phyloP scores from a whole-genome alignment of 2,329 filamentous ascomycete genomes.

The Arthrobotrys conoides region DNA sequence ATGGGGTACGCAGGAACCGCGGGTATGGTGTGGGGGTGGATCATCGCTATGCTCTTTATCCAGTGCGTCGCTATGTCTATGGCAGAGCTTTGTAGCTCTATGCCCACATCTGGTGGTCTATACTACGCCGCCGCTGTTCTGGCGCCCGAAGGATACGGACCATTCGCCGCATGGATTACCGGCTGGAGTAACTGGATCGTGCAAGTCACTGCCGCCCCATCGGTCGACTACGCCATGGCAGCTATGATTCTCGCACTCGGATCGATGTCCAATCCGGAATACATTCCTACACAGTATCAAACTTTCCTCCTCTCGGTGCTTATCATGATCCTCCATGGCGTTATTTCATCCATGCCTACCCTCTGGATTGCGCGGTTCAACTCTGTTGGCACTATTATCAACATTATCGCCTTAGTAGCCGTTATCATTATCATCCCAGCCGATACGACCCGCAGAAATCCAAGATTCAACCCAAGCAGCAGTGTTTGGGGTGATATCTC shows the following conservation, averaged over 20 bases:
- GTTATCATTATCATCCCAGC: conserved; percentile 79
- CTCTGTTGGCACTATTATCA: conserved; percentile 78
- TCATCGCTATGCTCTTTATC: conserved; percentile 80
- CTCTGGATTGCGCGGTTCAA: conserved; percentile 80
- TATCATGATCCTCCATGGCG: conserved; percentile 77
- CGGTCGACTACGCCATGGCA: conserved; percentile 76
- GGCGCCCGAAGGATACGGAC: conserved; percentile 75
- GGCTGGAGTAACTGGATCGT: conserved; percentile 80
- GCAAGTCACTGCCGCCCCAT: conserved; percentile 77
- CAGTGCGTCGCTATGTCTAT: conserved; percentile 78
- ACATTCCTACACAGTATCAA: conserved; percentile 76
- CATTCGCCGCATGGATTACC: conserved; percentile 78
- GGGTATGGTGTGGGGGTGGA: conserved; percentile 83
- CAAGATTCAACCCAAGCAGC: conserved; percentile 73
- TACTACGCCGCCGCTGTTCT: conserved; percentile 82
- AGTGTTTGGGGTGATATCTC: conserved; percentile 78
- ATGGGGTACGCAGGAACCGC: conserved; percentile 74
- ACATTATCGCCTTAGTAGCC: conserved; percentile 77
- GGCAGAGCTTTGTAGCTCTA: conserved; percentile 80
- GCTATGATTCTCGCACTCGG: conserved; percentile 80
- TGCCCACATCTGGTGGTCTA: conserved; percentile 80
- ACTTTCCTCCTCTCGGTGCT: conserved; percentile 77
- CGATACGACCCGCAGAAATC: conserved; percentile 68
- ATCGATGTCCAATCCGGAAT: conserved; percentile 78
- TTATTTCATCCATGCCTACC: conserved; percentile 79